phyloP scores from a whole-genome alignment of 2,329 filamentous ascomycete species.

The Leptographium lundbergii region DNA sequence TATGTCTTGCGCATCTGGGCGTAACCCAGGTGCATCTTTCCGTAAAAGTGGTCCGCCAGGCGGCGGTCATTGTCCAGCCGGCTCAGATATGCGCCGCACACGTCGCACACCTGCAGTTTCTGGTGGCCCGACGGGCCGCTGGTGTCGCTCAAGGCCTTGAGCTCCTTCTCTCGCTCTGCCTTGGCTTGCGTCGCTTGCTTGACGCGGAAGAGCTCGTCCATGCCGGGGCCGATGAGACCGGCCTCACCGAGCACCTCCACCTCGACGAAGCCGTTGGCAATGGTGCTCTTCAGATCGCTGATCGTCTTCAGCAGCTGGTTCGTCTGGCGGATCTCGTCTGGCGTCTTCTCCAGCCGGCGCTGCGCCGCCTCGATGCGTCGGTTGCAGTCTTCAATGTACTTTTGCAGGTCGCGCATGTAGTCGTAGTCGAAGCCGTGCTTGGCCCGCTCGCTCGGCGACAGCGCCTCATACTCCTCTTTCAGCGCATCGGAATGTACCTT shows the following conservation, averaged over 20 bases:
- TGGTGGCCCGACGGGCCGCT: constrained; percentile 89
- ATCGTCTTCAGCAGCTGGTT: constrained; percentile 82
- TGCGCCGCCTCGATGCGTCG: constrained; percentile 84
- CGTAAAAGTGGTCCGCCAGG: constrained; percentile 94
- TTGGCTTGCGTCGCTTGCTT: constrained; percentile 70
- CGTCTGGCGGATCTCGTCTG: constrained; percentile 92
- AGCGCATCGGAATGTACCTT: constrained; percentile 81
- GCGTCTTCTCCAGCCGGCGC: constrained; percentile 86
- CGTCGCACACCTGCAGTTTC: constrained; percentile 96
- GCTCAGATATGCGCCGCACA: constrained; percentile 89
- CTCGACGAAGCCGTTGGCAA: constrained; percentile 74
- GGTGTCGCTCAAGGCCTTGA: constrained; percentile 84
- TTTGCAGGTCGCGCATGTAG: constrained; percentile 90
- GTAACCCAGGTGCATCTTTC: constrained; percentile 98
- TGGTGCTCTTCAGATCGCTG: constrained; percentile 62
- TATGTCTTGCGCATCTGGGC: constrained; percentile 95
- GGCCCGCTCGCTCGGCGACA: constrained; percentile 57
- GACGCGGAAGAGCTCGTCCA: constrained; percentile 81
- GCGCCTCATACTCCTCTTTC: constrained; percentile 75
- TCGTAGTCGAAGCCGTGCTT: constrained; percentile 90
- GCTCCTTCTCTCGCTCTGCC: constrained; percentile 70
- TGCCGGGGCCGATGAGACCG: constrained; percentile 65
- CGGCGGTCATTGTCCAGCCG: constrained; percentile 88
- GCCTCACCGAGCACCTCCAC: constrained; percentile 75
- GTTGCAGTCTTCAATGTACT: constrained; percentile 96